These are phyloP conservation scores for Gonapodya prolifera DNA, from an alignment of 192 early-diverging fungal species.

Conservation along the genomic window DNA sequence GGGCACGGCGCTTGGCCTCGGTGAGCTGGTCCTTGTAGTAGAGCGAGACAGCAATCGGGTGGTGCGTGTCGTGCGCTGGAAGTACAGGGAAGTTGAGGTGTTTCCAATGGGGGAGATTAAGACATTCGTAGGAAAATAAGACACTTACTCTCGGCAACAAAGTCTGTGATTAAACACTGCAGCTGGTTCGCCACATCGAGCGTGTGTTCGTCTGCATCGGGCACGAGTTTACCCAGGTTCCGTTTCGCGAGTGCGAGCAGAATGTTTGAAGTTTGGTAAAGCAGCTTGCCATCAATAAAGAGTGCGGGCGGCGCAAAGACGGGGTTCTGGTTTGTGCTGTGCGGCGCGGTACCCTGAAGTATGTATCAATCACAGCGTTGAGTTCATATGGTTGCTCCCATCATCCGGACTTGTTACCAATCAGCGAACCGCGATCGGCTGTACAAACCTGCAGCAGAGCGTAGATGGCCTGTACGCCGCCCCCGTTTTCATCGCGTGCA, in stretches of 20 bases:
- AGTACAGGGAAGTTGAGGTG: not conserved
- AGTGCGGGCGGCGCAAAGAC: not conserved
- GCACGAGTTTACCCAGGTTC: not conserved
- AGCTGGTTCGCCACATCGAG: not conserved
- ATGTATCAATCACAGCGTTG: not conserved
- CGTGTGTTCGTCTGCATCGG: not conserved
- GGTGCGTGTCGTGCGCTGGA: slow-evolving; percentile 3
- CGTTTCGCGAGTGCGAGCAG: not conserved
- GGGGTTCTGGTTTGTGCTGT: not conserved
- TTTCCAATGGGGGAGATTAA: not conserved
- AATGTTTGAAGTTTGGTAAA: not conserved
- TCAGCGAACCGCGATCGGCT: too few relatives aligned
- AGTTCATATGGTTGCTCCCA: too few relatives aligned
- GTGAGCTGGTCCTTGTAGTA: not conserved
- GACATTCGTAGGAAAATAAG: not conserved
- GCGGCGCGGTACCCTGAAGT: not conserved
- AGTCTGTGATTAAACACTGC: not conserved
- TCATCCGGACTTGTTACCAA: too few relatives aligned
- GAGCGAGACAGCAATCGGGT: slow-evolving; percentile 3
- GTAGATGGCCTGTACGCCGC: not conserved
- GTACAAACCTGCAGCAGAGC: not conserved
- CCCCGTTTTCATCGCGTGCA: not conserved
- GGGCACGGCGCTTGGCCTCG: not conserved
- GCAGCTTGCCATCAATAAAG: not conserved
- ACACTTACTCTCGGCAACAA: not conserved